Conservation (phyloP, 1,139 yeast species). For the Debaryomycetaceae sp. region DNA sequence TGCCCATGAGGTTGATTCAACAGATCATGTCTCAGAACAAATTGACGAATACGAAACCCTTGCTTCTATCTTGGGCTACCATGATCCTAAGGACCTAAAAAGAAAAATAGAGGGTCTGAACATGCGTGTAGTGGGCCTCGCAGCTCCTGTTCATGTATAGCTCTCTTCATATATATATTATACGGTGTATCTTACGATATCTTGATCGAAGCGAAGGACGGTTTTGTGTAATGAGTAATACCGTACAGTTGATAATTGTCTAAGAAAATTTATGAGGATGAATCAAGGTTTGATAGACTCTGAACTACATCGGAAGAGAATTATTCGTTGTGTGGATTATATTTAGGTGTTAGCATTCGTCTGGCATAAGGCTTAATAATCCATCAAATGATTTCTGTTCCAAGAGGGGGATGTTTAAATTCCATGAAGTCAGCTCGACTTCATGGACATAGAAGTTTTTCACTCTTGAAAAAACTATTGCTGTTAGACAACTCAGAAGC, state of each 20-base stretch:
- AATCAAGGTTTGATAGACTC: too few species aligned
- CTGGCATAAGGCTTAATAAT: background rate
- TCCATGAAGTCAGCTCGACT: background rate
- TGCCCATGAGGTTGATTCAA: background rate
- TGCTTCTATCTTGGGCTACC: background rate
- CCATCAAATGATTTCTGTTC: background rate
- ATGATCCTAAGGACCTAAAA: background rate
- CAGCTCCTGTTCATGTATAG: background rate
- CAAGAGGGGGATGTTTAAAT: background rate
- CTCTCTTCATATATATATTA: too few species aligned
- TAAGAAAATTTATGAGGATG: too few species aligned
- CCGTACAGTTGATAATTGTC: background rate
- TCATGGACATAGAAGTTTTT: slow-evolving; percentile 19
- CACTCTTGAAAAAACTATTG: slow-evolving; percentile 38
- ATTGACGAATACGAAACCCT: background rate
- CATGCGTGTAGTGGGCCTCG: background rate
- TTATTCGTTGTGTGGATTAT: too few species aligned
- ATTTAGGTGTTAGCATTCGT: background rate
- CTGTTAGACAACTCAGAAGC: slow-evolving; percentile 30
- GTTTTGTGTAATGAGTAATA: background rate
- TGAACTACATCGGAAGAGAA: too few species aligned
- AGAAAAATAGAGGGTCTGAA: background rate
- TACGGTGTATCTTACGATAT: background rate
- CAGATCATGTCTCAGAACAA: background rate
- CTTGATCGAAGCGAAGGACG: background rate